Evolutionary conservation across 306 rosid species (phyloP).

Genomic region (Quercus aquifolioides): DNA sequence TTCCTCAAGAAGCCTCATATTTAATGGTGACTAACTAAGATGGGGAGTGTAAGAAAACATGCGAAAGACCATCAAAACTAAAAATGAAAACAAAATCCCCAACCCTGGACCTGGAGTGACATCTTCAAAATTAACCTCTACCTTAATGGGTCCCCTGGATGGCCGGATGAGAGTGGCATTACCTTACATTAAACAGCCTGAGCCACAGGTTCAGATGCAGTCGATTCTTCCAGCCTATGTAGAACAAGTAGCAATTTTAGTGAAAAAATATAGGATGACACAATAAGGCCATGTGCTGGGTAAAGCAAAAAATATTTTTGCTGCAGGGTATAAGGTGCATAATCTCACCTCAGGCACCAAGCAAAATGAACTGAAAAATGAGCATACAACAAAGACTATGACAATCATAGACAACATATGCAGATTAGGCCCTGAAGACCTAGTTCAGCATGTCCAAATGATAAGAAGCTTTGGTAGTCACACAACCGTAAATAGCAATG

Average conservation of each 20-base stretch:
- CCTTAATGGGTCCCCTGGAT: conserved; percentile 20
- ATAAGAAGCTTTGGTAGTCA: background rate
- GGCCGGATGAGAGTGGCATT: conserved; percentile 10
- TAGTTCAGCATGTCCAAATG: background rate
- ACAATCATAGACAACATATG: background rate
- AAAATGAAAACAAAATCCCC: conserved; percentile 1
- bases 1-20: background rate
- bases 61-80: background rate
- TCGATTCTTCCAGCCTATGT: conserved; percentile 65
- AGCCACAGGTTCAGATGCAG: conserved; percentile 64
- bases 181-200: conserved; percentile 47
- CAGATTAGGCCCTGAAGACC: background rate
- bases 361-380: background rate
- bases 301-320: background rate
- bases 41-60: background rate
- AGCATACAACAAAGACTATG: background rate
- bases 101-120: conserved; percentile 7
- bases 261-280: background rate
- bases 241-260: conserved; percentile 7
- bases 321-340: background rate
- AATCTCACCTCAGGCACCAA: background rate
- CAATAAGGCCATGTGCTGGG: background rate
- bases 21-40: background rate
- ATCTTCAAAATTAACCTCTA: conserved; percentile 21
- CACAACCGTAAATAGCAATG: background rate